Evolutionary conservation across 2,329 filamentous ascomycete species (phyloP), one percentile per base, ranked within the genome.

Genomic region (Penicillium sp.): DNA sequence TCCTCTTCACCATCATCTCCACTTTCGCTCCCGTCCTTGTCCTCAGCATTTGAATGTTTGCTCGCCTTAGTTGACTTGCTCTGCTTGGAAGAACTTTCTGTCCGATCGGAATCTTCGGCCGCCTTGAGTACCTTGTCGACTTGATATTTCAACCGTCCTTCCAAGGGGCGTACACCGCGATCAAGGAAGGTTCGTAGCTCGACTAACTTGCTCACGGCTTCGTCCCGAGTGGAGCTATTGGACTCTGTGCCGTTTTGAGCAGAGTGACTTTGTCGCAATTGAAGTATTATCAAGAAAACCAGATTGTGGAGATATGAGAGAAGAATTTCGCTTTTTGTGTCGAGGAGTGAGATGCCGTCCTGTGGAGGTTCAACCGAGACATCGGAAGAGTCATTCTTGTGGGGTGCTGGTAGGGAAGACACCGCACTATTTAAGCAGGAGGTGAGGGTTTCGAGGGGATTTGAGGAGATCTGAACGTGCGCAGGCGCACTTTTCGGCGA

Each of bases 321-420:
- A 12, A 98, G 80, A n/a, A 98, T 75, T 61, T 98, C 92, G 66
- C 93, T 96, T 70, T 98, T 98, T 48, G 86, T 80, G 60, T 96
- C 88, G 56, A 98, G 81, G 1, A 98, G 79, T 0, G 92, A 95
- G 41, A 98, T 92, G 58, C 92, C 90, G 55, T 95, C 80, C 48
- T 82, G 74, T 1, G 85, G 82, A n/a, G 85, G 78, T 32, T 83
- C 70, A 42, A 93, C 76, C 10, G 82, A 79, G 41, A 88, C 79
- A 30, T 82, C 72, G 0, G 84, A 79, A 0, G 55, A 41, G 2
- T 48, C 41, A 35, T 59, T 56, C 12, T 57, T 57, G 33, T 48
- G 44, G 2, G 54, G 18, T 20, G 54, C 50, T 3, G 64, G 65
- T 14, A 68, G 56, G 2, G 64, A 65, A 4, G 57, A 56, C 6